phyloP scores from a whole-genome alignment of 2,329 filamentous ascomycete species.

The Aspergillus candidus region DNA sequence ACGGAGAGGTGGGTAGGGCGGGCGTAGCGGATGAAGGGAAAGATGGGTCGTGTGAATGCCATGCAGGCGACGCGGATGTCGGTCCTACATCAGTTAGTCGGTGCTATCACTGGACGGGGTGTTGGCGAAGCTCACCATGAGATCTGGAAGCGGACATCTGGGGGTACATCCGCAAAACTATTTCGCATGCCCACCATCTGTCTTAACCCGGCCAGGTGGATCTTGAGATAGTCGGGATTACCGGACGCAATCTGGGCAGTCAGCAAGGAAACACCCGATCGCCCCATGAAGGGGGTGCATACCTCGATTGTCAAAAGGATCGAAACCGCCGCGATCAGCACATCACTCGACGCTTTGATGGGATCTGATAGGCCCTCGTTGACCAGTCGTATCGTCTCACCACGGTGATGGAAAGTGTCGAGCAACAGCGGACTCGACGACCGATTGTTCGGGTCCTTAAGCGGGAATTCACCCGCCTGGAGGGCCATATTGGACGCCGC shows the following conservation, averaged over 20 bases:
- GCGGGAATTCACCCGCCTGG: slow-evolving; percentile 27
- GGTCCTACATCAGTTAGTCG: slow-evolving; percentile 23
- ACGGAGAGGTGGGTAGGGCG: slow-evolving; percentile 27
- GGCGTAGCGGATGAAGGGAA: slow-evolving; percentile 31
- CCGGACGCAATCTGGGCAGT: slow-evolving; percentile 32
- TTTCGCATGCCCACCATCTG: slow-evolving; percentile 36
- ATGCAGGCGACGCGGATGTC: slow-evolving; percentile 38
- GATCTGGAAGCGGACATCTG: slow-evolving; percentile 34
- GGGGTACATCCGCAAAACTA: slow-evolving; percentile 33
- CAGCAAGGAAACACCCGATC: slow-evolving; percentile 1
- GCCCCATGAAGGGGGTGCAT: slow-evolving; percentile 3
- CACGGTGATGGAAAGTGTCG: slow-evolving; percentile 34
- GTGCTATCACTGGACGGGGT: not conserved
- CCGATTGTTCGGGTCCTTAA: slow-evolving; percentile 27
- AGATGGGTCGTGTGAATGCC: slow-evolving; percentile 33
- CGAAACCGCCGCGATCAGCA: slow-evolving; percentile 34
- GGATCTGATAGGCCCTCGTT: slow-evolving; percentile 35
- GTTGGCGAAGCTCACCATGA: slow-evolving; percentile 27
- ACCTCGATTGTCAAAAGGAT: slow-evolving; percentile 37
- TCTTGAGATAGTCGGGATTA: slow-evolving; percentile 35
- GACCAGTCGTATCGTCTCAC: slow-evolving; percentile 35
- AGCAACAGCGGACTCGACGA: slow-evolving; percentile 27
- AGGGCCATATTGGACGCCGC: slow-evolving; percentile 33
- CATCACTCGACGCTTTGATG: slow-evolving; percentile 34
- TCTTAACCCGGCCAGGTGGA: slow-evolving; percentile 34